Evolutionary conservation across 352 stramenopile genomes (phyloP).

Genomic region (Phytophthora megakarya): DNA sequence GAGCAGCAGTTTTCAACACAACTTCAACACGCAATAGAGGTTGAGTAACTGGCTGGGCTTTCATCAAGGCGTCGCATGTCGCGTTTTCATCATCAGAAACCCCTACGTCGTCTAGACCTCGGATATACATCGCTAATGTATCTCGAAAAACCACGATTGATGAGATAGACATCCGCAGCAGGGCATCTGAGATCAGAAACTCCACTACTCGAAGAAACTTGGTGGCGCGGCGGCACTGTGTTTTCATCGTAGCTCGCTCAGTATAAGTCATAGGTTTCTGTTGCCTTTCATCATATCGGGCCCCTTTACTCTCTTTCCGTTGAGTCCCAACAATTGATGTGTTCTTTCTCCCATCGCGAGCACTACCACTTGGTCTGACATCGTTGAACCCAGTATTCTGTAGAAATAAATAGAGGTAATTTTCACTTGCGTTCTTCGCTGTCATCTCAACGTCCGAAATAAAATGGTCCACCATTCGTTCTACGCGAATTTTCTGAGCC

Average conservation of each 20-base stretch:
- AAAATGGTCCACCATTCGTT: slow-evolving; percentile 65
- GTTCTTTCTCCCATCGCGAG: slow-evolving; percentile 3
- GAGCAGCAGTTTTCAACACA: slow-evolving; percentile 17
- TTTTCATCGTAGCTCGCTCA: slow-evolving; percentile 91
- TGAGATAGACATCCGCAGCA: slow-evolving; percentile 73
- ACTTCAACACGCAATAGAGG: slow-evolving; percentile 86
- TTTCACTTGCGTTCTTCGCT: slow-evolving; percentile 66
- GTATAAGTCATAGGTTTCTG: slow-evolving; percentile 93
- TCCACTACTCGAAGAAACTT: slow-evolving; percentile 93
- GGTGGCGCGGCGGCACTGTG: slow-evolving; percentile 90
- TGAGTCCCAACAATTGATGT: slow-evolving; percentile 21
- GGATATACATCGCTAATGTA: slow-evolving; percentile 51
- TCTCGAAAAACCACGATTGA: slow-evolving; percentile 50
- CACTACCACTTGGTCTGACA: background rate
- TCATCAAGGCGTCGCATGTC: background rate
- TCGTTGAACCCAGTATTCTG: slow-evolving; percentile 65
- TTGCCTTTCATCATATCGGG: slow-evolving; percentile 14
- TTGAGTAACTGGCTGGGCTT: background rate
- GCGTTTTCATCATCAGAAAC: slow-evolving; percentile 1
- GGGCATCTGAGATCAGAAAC: slow-evolving; percentile 85
- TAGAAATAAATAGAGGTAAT: slow-evolving; percentile 63
- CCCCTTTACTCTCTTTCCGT: slow-evolving; percentile 17
- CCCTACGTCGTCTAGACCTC: slow-evolving; percentile 4
- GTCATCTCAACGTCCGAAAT: slow-evolving; percentile 59
- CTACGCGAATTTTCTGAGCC: slow-evolving; percentile 66